Percentiles rank a stretch among this genome's conserved stretches.
phyloP scores from a whole-genome alignment of 2,329 filamentous ascomycete species.

The Harringtonia lauricola region DNA sequence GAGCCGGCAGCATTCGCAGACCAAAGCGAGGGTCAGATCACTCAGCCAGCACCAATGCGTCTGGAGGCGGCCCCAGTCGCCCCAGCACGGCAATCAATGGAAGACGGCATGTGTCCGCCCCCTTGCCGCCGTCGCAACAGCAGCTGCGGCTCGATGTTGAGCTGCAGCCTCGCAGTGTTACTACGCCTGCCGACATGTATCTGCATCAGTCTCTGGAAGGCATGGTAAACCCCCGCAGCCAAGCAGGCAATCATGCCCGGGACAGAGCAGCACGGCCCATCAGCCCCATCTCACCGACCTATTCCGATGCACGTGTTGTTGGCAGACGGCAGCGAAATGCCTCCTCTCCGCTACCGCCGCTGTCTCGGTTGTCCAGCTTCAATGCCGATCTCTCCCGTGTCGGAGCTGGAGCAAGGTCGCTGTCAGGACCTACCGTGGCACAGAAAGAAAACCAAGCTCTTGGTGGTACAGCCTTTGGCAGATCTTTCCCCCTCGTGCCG shows the following conservation, averaged over 20 bases:
- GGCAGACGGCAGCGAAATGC: slow-evolving; percentile 28
- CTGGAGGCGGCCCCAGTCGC: background rate
- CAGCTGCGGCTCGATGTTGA: slow-evolving; percentile 2
- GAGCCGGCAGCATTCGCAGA: slow-evolving; percentile 43
- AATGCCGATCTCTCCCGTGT: slow-evolving; percentile 40
- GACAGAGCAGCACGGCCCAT: background rate
- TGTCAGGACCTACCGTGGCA: slow-evolving; percentile 3
- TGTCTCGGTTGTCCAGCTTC: slow-evolving; percentile 42
- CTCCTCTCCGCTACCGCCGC: slow-evolving; percentile 45
- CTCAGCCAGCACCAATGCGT: background rate
- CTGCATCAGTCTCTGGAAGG: slow-evolving; percentile 17
- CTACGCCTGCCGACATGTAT: slow-evolving; percentile 29
- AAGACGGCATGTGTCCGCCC: slow-evolving; percentile 44
- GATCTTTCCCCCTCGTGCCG: slow-evolving; percentile 22
- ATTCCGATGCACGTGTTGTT: slow-evolving; percentile 1
- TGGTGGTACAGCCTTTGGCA: slow-evolving; percentile 5
- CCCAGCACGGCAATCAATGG: slow-evolving; percentile 11
- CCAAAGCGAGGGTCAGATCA: slow-evolving; percentile 33
- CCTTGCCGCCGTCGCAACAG: slow-evolving; percentile 13
- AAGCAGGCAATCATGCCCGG: background rate
- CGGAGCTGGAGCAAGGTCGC: slow-evolving; percentile 26
- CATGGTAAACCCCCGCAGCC: slow-evolving; percentile 11
- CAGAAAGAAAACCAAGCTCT: background rate
- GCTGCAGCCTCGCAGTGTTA: slow-evolving; percentile 21
- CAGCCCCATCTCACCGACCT: slow-evolving; percentile 3